Conservation (phyloP, 1,284 basidiomycete genomes). For the Puccinia horiana region DNA sequence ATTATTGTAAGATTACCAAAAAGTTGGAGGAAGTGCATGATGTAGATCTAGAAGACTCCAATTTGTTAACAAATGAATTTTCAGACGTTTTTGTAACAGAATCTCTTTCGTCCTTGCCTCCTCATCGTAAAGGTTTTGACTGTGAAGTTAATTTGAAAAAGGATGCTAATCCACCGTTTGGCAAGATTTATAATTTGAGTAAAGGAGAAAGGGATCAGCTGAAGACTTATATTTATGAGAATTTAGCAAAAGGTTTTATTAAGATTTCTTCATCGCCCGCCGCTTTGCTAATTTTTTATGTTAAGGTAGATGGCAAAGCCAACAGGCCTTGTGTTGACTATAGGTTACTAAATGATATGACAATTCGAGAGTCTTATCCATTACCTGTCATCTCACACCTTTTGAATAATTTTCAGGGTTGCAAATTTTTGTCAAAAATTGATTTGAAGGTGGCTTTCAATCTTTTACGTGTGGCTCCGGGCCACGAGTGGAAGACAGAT, state of each 20-base stretch:
- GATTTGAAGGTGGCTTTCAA: conserved; percentile 57
- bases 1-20: background rate
- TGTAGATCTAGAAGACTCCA: background rate
- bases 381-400: conserved; percentile 17
- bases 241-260: conserved; percentile 33
- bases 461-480: conserved; percentile 54
- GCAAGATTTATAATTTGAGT: background rate
- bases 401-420: conserved; percentile 32
- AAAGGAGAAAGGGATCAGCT: background rate
- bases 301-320: conserved; percentile 3
- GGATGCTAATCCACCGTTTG: background rate
- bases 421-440: conserved; percentile 53
- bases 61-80: background rate
- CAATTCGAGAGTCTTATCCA: conserved; percentile 49
- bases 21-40: background rate
- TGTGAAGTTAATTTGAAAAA: background rate
- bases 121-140: conserved; percentile 14
- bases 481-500: conserved; percentile 59
- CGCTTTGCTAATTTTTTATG: background rate
- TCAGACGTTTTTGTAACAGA: conserved; percentile 7
- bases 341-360: conserved; percentile 48
- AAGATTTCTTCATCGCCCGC: conserved; percentile 2
- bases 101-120: background rate
- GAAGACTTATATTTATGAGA: background rate
- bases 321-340: conserved; percentile 35